Evolutionary conservation across 345 rosid genomes (phyloP), one percentile per base, ranked within the genome.

Genomic region (Boechera divaricarpa): DNA sequence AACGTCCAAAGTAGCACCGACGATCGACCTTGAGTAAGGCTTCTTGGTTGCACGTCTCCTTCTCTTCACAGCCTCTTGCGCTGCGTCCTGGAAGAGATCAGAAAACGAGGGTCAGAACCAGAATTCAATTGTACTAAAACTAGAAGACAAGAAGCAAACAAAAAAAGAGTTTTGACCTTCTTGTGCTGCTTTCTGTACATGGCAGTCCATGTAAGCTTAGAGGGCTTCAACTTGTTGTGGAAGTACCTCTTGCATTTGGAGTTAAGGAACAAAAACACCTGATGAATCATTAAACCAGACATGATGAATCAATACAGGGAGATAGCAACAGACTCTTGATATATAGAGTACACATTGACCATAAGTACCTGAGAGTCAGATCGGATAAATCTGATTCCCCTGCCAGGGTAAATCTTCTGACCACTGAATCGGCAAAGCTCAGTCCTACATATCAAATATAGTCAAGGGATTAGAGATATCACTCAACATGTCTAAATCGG

Each of bases 181-280:
- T 90, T 90, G 74, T 90, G 96, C 38, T 90, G 96, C 79, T 90
- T 90, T 62, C 96, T 62, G 86, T 78, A 90, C 90, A 90, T 89
- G 55, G 93, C 88, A 35, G 96, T 88, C 96, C 96, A 91, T 9
- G 84, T 60, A 79, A 91, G 92, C 89, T 91, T 89, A 0, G 93
- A 89, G 8, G 93, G 97, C 86, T 91, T 91, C 84, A 89, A 69
- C 39, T 88, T 83, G 69, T 87, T 86, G 76, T 91, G 97, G 76
- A 91, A 90, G 68, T 90, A 90, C 82, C 90, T 85, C 85, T 90
- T 87, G 75, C 91, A 90, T 76, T 90, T 90, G 4, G 94, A 91
- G 77, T 89, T 91, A 3, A 70, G 62, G 73, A 91, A 91, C 75
- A 91, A 82, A 82, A 91, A 91, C 48, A 89, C 97, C 97, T 91